A percentile compares a stretch with the other conserved stretches of the same genome.
phyloP scores from a whole-genome alignment of 2,329 filamentous ascomycete species.

The Colletotrichum cordylinicola region DNA sequence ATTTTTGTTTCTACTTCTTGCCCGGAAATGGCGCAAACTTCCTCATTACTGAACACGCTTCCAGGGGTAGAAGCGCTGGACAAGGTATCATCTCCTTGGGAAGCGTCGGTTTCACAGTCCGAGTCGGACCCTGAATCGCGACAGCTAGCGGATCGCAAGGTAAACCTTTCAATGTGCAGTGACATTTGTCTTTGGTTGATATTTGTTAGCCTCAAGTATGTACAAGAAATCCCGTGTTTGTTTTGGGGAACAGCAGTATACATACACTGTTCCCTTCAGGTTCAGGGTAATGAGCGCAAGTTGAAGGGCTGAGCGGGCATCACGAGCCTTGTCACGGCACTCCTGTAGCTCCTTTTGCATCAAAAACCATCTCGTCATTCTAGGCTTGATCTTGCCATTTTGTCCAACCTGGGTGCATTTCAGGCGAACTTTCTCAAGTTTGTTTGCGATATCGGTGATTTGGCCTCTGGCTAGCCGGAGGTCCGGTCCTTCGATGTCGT shows the following conservation, averaged over 20 bases:
- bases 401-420: background rate
- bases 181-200: background rate
- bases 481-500: background rate
- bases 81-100: background rate
- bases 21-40: too few relatives aligned
- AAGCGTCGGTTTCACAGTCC: too few relatives aligned
- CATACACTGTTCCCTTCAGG: background rate
- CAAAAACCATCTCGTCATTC: background rate
- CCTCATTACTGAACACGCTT: background rate
- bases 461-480: background rate
- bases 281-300: background rate
- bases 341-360: background rate
- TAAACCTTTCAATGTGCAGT: background rate
- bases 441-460: background rate
- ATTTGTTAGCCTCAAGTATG: too few relatives aligned
- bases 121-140: background rate
- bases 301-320: background rate
- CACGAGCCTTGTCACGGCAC: background rate
- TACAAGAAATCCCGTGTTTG: too few relatives aligned
- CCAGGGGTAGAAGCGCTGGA: accelerated
- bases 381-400: background rate
- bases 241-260: background rate
- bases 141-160: accelerated
- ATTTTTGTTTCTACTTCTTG: background rate
- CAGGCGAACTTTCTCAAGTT: background rate